Evolutionary conservation across 2,329 filamentous ascomycete genomes (phyloP), one percentile per base, ranked within the genome.

Genomic region (Beauveria brongniartii): DNA sequence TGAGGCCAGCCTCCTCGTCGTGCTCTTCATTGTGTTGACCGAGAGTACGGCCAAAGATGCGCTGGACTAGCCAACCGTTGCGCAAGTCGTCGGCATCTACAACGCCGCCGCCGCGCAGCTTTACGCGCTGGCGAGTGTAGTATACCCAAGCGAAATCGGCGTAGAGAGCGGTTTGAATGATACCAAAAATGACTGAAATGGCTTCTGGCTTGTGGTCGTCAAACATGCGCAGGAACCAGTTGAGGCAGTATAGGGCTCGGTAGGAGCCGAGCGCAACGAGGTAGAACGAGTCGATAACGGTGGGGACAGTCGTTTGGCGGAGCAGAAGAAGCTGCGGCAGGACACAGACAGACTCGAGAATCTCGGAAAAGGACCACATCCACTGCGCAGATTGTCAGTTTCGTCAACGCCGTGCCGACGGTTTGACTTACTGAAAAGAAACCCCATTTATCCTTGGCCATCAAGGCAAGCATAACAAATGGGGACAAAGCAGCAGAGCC

Each of bases 91-190:
- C 92, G 4, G 88, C 88, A 70, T 97, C 93, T 16, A 97, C 91
- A 20, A 97, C 81, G 7, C 91, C 91, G 50, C 93, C 93, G 66
- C 73, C 87, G 64, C 93, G 84, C 18, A 97, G 86, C 86, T 97
- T 97, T 70, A 97, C 92, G 61, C 92, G 85, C 77, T 97, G 93
- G 65, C 93, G 84, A 12, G 89, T 90, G 78, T 90, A 97, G 79
- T 97, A 97, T 1, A 97, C 92, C 92, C 92, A 97, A 41, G 91
- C 92, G 71, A 97, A 97, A 75, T 97, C 93, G 67, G 92, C 72
- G 74, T 97, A 97, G 48, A 97, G 84, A 1, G 89, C 86, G 0
- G 92, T 97, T 77, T 97, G 93, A 28, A 97, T 79, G 63, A 95
- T 77, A 61, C 93, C 93, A 69, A 96, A 97, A 63, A 95, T 83